Evolutionary conservation across 1,284 basidiomycete species (phyloP).

Genomic region (Cryptococcus maquisensis): DNA sequence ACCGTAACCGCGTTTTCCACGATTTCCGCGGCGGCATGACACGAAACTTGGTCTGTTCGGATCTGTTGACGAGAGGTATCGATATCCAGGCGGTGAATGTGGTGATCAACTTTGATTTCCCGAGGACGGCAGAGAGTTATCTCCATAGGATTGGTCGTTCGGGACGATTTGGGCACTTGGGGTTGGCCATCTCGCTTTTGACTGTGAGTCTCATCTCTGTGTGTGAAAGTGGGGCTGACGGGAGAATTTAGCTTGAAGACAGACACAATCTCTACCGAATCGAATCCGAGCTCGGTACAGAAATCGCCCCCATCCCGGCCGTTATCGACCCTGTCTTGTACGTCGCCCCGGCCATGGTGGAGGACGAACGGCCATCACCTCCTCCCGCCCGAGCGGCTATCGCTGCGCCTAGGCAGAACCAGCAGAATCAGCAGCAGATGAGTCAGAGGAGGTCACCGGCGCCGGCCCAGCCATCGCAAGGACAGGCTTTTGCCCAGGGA

Average conservation of each 20-base stretch:
- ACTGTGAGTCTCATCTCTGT: constrained; percentile 50
- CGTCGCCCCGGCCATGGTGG: constrained; percentile 57
- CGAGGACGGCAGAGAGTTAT: constrained; percentile 97
- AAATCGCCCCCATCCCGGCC: constrained; percentile 93
- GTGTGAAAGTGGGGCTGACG: constrained; percentile 16
- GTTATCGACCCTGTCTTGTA: constrained; percentile 90
- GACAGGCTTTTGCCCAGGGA: too few relatives aligned
- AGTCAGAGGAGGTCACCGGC: too few relatives aligned
- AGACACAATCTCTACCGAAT: constrained; percentile 96
- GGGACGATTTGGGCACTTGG: constrained; percentile 94
- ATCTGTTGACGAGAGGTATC: constrained; percentile 96
- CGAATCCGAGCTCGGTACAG: constrained; percentile 96
- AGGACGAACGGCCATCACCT: constrained; percentile 13
- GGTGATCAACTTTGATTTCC: constrained; percentile 99
- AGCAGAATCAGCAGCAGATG: too few relatives aligned
- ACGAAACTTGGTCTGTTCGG: constrained; percentile 93
- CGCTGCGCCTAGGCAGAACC: too few relatives aligned
- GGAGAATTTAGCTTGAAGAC: constrained; percentile 68
- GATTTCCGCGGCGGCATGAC: constrained; percentile 98
- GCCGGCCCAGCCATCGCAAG: too few relatives aligned
- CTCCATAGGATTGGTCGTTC: constrained; percentile 86
- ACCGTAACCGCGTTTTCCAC: constrained; percentile 99
- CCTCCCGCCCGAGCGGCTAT: background rate
- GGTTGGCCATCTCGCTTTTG: constrained; percentile 93
- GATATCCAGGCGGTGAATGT: constrained; percentile 99